Conservation (phyloP, 768 basidiomycete species). For the Ephemerocybe angulata region DNA sequence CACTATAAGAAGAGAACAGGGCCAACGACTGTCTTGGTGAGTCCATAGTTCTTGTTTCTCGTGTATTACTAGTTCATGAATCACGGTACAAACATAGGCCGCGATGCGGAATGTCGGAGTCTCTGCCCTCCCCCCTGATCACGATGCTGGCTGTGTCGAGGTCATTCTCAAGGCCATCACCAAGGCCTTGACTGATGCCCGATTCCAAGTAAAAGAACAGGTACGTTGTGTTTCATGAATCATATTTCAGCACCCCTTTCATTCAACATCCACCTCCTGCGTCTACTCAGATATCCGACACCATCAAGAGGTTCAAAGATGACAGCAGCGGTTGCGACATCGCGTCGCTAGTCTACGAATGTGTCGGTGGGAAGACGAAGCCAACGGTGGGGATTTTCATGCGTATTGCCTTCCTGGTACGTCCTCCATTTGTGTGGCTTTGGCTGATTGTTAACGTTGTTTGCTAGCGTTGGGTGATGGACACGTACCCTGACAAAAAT, state of each 20-base stretch:
- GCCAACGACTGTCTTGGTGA: background rate
- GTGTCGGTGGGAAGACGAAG: background rate
- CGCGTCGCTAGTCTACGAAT: background rate
- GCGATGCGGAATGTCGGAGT: background rate
- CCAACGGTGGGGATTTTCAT: background rate
- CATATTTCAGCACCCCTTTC: too few relatives aligned
- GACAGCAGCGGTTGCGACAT: background rate
- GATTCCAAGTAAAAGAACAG: background rate
- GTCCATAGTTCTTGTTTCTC: background rate
- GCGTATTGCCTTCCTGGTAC: background rate
- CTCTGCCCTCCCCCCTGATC: background rate
- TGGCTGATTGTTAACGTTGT: background rate
- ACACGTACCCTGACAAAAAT: background rate
- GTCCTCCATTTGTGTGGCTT: background rate
- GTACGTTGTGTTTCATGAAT: background rate
- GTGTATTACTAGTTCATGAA: background rate
- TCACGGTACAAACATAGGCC: background rate
- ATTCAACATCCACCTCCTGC: too few relatives aligned
- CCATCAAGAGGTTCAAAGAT: background rate
- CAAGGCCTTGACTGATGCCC: background rate
- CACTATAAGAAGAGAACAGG: background rate
- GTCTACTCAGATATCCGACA: too few relatives aligned
- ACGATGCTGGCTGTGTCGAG: background rate
- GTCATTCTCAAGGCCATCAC: background rate
- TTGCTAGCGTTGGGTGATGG: background rate